phyloP scores from a whole-genome alignment of 2,329 filamentous ascomycete species.

The Seiridium unicorne region DNA sequence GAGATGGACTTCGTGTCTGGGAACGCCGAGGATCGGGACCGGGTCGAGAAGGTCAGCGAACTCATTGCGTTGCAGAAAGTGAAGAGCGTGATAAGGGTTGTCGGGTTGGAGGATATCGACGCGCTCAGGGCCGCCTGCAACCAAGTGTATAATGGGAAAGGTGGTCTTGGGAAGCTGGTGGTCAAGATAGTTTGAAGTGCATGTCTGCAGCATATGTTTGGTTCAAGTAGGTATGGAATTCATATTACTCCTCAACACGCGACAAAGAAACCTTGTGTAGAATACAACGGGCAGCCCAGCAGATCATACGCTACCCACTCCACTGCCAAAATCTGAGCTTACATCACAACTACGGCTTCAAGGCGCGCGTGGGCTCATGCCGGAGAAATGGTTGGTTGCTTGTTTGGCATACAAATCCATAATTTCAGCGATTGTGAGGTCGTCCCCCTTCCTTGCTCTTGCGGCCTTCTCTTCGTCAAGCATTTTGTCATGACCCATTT shows the following conservation, averaged over 20 bases:
- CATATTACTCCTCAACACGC: no score
- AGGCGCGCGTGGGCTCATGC: neutral
- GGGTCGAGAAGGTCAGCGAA: conserved; percentile 39
- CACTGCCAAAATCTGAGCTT: no score
- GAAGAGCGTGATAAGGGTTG: conserved; percentile 38
- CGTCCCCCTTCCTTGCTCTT: neutral
- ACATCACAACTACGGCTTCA: no score
- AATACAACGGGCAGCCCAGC: neutral
- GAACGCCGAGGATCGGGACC: conserved; percentile 35
- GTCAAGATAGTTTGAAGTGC: conserved; percentile 29
- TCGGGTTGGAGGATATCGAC: conserved; percentile 40
- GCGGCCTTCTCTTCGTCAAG: neutral
- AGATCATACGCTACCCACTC: neutral
- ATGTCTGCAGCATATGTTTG: neutral
- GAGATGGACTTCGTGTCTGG: conserved; percentile 45
- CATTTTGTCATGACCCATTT: neutral
- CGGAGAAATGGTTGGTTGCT: neutral
- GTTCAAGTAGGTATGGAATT: no score
- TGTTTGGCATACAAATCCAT: neutral
- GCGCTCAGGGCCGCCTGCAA: conserved; percentile 38
- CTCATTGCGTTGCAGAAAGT: conserved; percentile 40
- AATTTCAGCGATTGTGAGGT: neutral
- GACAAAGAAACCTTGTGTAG: no score
- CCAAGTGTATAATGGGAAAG: conserved; percentile 37
- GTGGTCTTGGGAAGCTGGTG: conserved; percentile 42